Percentiles rank a stretch among this genome's conserved stretches.
Conservation (phyloP, 129 eudicot species). For the Ambrosia trifida region DNA sequence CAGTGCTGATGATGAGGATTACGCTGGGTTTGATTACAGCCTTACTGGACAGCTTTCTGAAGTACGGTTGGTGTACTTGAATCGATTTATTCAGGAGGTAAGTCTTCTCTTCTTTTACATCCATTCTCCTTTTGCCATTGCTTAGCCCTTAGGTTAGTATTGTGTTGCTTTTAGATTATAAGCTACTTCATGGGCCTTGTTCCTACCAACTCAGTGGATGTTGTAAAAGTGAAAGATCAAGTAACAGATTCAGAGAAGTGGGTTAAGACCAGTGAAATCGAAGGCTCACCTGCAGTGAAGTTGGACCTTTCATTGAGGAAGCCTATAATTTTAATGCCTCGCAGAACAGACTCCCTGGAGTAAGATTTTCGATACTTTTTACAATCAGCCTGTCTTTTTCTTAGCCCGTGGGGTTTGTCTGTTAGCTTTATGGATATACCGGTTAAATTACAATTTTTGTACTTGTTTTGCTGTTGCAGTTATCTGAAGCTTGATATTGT, state of each 20-base stretch:
- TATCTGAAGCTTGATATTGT: constrained; percentile 91
- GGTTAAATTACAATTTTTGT: constrained; percentile 11
- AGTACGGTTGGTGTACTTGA: constrained; percentile 89
- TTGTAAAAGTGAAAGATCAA: constrained; percentile 80
- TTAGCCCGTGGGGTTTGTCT: not conserved
- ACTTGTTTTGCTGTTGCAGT: constrained; percentile 53
- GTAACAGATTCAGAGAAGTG: constrained; percentile 81
- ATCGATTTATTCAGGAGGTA: constrained; percentile 98
- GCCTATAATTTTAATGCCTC: constrained; percentile 95
- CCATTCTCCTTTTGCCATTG: constrained; percentile 11
- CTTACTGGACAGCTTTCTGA: constrained; percentile 93
- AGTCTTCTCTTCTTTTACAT: constrained; percentile 22
- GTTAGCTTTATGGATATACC: not conserved
- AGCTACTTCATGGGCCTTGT: constrained; percentile 96
- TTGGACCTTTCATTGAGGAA: constrained; percentile 82
- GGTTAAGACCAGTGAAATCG: constrained; percentile 83
- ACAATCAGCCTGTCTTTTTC: not conserved
- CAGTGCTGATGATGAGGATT: constrained; percentile 86
- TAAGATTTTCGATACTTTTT: constrained; percentile 42
- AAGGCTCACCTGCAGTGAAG: constrained; percentile 99
- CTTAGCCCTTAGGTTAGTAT: constrained; percentile 35
- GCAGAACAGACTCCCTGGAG: constrained; percentile 82
- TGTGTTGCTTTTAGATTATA: constrained; percentile 48
- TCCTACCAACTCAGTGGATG: constrained; percentile 65
- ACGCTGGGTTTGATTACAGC: constrained; percentile 89